Base-by-base conservation (phyloP, 2,329 filamentous ascomycete species). In the Hypoxylon sp. region DNA sequence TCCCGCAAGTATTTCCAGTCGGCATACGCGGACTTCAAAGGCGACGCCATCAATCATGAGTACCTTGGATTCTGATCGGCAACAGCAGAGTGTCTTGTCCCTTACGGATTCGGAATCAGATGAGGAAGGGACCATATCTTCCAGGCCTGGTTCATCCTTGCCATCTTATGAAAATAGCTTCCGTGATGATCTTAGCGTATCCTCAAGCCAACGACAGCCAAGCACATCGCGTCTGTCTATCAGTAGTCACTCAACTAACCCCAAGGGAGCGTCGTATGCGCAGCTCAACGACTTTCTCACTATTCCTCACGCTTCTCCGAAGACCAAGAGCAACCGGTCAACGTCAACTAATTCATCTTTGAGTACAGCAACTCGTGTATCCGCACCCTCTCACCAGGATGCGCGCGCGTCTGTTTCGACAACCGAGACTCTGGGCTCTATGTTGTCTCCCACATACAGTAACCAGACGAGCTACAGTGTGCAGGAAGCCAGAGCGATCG, bases 91-190 rank as follows among this genome's bases (percentile, higher is more conserved):
- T 67, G 82, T 89, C 0, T 77, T 89, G 13, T 85, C 86, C 1
- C 81, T 89, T 0, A 88, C 86, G 1, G 78, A 79, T 1, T 88
- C 87, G 0, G 86, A 88, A 67, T 88, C 86, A 0, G 87, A 89
- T 63, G 85, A 86, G 4, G 83, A 84, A 29, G 81, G 79, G 26
- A 74, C 73, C 17, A 74, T 74, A 5, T 79, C 79, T 9, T 71
- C 77, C 2, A 74, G 74, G 1, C 76, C 79, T 2, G 78, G 76
- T 47, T 77, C 78, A 10, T 79, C 79, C 3, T 64, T 77, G n/a
- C 77, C 78, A 2, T 76, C 77, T 4, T 78, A 78, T 5, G 73
- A 73, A 13, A 75, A 74, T 19, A 66, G 71, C 46, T 73, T 72
- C 13, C 70, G 75, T 14, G 74, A 76, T 37, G 70, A 70, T 48